Evolutionary conservation across 495 filamentous ascomycete genomes (phyloP), one percentile per base, ranked within the genome.

Genomic region (Parmelia sp.): DNA sequence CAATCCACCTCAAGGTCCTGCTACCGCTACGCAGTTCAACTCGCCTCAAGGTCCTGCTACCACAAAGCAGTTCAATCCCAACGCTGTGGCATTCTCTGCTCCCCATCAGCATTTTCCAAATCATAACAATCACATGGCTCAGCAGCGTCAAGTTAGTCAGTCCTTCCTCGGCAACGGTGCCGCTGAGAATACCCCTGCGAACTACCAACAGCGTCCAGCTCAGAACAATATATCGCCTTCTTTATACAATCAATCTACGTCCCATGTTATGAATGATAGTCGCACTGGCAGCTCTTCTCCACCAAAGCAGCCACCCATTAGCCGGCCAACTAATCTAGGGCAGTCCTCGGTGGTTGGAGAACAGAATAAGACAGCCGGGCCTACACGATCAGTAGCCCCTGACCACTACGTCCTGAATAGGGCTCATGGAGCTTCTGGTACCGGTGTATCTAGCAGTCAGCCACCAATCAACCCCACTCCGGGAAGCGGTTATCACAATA

Each of bases 271-370:
- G 35, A 63, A 33, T 15, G 61, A 27, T 19, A 21, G 61, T 33
- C 35, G 9, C 56, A 27, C 31, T n/a, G 25, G 61, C 14, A 36
- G 10, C 56, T 36, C 31, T 35, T 37, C 29, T 25, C 61, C 61
- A 23, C 23, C 56, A 35, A 45, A 29, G 35, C 66, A 67, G 23
- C 61, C 66, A n/a, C 66, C 66, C 27, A 67, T 67, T 36, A 64
- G 57, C 51, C 66, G 62, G 47, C 62, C 66, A 15, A 53, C 10
- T 33, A 39, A 21, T 23, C 6, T 27, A 6, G 17, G 19, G 21
- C 60, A 62, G 25, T 39, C 49, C 23, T 33, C 11, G 11, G 29
- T 21, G 9, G 29, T 27, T 33, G 27, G 21, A 55, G 27, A 55
- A 21, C 17, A 33, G 29, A 33, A 33, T 17, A 33, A 55, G 15